Base-by-base conservation (phyloP, 768 basidiomycete species). In the Leccinum arenicola region DNA sequence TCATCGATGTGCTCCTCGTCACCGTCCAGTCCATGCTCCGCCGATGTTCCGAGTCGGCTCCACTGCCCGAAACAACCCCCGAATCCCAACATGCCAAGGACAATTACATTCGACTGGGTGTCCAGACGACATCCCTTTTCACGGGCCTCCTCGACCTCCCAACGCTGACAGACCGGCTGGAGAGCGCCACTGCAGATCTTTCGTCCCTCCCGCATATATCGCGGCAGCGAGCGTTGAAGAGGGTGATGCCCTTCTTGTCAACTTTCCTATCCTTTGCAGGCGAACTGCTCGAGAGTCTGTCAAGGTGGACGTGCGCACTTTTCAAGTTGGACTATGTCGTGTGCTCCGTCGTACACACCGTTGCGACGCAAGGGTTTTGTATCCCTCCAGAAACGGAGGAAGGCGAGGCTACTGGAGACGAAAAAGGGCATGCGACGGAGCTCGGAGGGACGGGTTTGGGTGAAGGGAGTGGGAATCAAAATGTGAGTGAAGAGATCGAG, bases 401-500 rank as follows among this genome's bases (percentile, higher is more conserved):
- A 17, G 78, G 76, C 12, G 74, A 76, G 4, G 82, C 75, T 1
- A 79, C 73, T 2, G 82, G 80, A 4, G 84, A 79, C 19, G 76
- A 79, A 15, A 63, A 62, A 2, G 69, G 69, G 8, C 62, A 69
- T 2, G 72, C 76, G 9, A 78, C 80, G n/a, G 75, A 77, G 23
- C 78, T 79, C 6, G 91, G 81, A 36, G 96, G 96, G 5, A 84
- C 89, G 3, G 97, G 97, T 4, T 75, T 99, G 54, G 97, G 97
- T 3, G 86, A 91, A 64, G 97, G 97, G 1, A 78, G 82, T 2
- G 97, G 97, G 0, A 77, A 79, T 31, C 84, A 96, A 70, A 89
- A 98, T 66, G 89, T 95, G 57, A 94, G 91, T 78, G 89, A 94
- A 66, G 91, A 98, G 69, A 95, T 98, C 55, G 88, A 95, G 68